These are phyloP conservation scores for Lentinula guzmanii DNA, from an alignment of 768 basidiomycete genomes.

Conservation along the genomic window DNA sequence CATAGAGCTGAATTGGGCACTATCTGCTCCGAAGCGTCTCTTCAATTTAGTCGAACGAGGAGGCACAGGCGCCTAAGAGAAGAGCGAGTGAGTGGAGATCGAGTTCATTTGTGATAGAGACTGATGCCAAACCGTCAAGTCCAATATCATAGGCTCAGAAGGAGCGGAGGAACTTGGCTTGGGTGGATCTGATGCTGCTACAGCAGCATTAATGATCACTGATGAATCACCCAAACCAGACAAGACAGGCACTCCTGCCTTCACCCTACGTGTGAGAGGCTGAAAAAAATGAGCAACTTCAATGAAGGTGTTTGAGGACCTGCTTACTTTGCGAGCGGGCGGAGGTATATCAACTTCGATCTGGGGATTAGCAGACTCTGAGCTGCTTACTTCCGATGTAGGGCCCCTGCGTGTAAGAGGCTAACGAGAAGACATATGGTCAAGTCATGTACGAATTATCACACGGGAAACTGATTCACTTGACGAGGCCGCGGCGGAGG, in stretches of 20 bases:
- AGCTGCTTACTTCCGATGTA: background rate
- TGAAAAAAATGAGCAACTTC: conserved; percentile 13
- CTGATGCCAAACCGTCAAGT: background rate
- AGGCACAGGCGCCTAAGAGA: conserved; percentile 33
- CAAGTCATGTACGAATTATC: too few relatives aligned
- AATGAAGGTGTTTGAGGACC: background rate
- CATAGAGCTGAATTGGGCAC: conserved; percentile 19
- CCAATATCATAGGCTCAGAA: conserved; percentile 8
- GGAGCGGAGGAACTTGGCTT: conserved; percentile 11
- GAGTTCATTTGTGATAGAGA: background rate
- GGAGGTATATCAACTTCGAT: conserved; percentile 7
- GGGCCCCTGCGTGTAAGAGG: background rate
- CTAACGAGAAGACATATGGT: background rate
- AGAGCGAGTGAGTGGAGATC: background rate
- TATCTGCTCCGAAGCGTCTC: conserved; percentile 40
- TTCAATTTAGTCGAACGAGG: conserved; percentile 41
- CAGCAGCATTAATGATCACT: conserved; percentile 26
- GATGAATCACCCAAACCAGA: conserved; percentile 43
- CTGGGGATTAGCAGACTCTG: background rate
- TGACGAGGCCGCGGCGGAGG: background rate
- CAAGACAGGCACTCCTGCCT: conserved; percentile 27
- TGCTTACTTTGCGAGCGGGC: conserved; percentile 26
- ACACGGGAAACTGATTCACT: background rate
- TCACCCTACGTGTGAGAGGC: conserved; percentile 39
- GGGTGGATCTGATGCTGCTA: conserved; percentile 12